These are phyloP conservation scores for Raddia guianensis DNA, from an alignment of 176 grass and related monocot species.

Conservation along the genomic window DNA sequence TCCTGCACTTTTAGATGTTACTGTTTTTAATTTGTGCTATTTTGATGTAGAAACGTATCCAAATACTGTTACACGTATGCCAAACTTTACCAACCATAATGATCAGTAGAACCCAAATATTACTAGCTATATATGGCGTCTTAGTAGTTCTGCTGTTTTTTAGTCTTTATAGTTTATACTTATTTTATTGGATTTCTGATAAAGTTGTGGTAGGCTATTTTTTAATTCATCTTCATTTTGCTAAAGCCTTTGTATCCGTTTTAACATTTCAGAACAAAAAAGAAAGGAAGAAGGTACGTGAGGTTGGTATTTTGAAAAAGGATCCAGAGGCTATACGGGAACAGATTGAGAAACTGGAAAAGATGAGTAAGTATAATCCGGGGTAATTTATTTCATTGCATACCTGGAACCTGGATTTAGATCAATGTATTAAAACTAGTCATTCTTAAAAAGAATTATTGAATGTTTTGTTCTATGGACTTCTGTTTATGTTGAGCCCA, in stretches of 20 bases:
- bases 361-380: slow-evolving; percentile 78
- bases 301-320: slow-evolving; percentile 98
- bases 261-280: slow-evolving; percentile 78
- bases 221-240: slow-evolving; percentile 25
- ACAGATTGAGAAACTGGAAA: slow-evolving; percentile 96
- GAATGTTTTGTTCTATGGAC: not conserved
- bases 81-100: not conserved
- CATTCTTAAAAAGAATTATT: slow-evolving; percentile 24
- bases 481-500: slow-evolving; percentile 11
- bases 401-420: slow-evolving; percentile 14
- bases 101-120: not conserved
- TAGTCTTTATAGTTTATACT: not conserved
- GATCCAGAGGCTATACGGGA: slow-evolving; percentile 82
- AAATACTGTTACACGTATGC: not conserved
- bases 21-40: not conserved
- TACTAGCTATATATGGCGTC: not conserved
- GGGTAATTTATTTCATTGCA: slow-evolving; percentile 15
- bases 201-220: not conserved
- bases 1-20: not conserved
- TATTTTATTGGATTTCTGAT: slow-evolving; percentile 5
- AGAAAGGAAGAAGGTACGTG: slow-evolving; percentile 97
- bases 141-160: slow-evolving; percentile 8
- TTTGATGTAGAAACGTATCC: slow-evolving; percentile 25
- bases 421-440: slow-evolving; percentile 26
- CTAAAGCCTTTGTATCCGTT: slow-evolving; percentile 26